These are phyloP conservation scores for Acer negundo DNA, from an alignment of 345 rosid species.

Conservation along the genomic window DNA sequence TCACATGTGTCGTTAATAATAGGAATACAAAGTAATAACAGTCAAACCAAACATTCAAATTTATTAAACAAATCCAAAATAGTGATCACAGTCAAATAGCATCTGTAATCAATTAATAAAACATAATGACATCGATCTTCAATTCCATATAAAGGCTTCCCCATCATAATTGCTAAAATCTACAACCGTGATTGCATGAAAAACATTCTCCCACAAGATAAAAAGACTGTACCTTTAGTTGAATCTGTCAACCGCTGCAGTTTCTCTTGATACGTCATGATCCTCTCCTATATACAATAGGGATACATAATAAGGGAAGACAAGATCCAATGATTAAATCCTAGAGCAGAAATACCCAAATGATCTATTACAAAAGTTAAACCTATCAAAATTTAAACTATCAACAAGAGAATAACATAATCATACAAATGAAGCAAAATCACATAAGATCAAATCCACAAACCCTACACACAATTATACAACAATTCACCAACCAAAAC, in stretches of 20 bases:
- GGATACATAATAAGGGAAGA: background rate
- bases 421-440: background rate
- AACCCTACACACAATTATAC: background rate
- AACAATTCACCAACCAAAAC: constrained; percentile 20
- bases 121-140: background rate
- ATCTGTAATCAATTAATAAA: background rate
- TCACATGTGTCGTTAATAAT: constrained; percentile 5
- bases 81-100: background rate
- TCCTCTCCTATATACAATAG: constrained; percentile 60
- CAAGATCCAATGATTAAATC: background rate
- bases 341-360: background rate
- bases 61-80: background rate
- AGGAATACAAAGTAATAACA: background rate
- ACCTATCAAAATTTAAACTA: background rate
- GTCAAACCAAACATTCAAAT: background rate
- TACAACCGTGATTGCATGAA: background rate
- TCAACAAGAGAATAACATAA: background rate
- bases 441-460: background rate
- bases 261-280: constrained; percentile 64
- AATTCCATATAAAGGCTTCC: background rate
- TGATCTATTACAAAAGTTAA: background rate
- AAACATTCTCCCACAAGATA: background rate
- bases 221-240: constrained; percentile 61
- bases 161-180: background rate
- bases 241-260: constrained; percentile 52